Conservation (phyloP, 805 yeast genomes). For the Starmerella apicola region DNA sequence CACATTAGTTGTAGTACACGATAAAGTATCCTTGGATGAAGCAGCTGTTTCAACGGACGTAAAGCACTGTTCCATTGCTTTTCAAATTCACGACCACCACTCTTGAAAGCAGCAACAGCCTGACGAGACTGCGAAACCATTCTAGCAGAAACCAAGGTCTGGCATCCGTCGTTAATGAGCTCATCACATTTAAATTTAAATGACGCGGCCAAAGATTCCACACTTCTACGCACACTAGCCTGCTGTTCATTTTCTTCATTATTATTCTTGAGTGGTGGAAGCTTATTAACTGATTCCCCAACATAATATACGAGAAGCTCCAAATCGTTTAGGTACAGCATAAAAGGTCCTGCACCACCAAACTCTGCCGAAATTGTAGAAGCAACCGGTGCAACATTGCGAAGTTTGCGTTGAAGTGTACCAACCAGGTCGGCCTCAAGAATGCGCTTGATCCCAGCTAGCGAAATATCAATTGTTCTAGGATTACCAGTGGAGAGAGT, state of each 20-base stretch:
- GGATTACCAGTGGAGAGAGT: slow-evolving; percentile 61
- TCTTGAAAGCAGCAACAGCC: slow-evolving; percentile 29
- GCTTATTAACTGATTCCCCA: slow-evolving; percentile 28
- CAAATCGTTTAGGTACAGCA: slow-evolving; percentile 61
- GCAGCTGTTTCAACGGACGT: slow-evolving; percentile 49
- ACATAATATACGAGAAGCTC: slow-evolving; percentile 51
- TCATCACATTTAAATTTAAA: slow-evolving; percentile 28
- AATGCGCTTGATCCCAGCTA: slow-evolving; percentile 44
- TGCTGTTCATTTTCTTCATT: no score
- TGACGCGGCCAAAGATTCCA: slow-evolving; percentile 16
- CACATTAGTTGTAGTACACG: slow-evolving; percentile 40
- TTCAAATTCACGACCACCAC: slow-evolving; percentile 35
- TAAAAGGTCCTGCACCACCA: slow-evolving; percentile 37
- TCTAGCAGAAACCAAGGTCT: slow-evolving; percentile 27
- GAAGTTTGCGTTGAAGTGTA: slow-evolving; percentile 38
- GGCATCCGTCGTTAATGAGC: slow-evolving; percentile 35
- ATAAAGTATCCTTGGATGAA: slow-evolving; percentile 43
- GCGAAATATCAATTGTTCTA: slow-evolving; percentile 40
- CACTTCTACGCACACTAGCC: neutral
- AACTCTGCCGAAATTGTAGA: neutral
- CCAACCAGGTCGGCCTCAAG: slow-evolving; percentile 53
- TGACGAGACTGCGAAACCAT: slow-evolving; percentile 29
- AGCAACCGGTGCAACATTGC: slow-evolving; percentile 30
- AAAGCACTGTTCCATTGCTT: slow-evolving; percentile 53
- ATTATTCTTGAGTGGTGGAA: neutral